Evolutionary conservation across 129 eudicot species (phyloP), one percentile per base, ranked within the genome.

Genomic region (carrot (Daucus carota)): DNA sequence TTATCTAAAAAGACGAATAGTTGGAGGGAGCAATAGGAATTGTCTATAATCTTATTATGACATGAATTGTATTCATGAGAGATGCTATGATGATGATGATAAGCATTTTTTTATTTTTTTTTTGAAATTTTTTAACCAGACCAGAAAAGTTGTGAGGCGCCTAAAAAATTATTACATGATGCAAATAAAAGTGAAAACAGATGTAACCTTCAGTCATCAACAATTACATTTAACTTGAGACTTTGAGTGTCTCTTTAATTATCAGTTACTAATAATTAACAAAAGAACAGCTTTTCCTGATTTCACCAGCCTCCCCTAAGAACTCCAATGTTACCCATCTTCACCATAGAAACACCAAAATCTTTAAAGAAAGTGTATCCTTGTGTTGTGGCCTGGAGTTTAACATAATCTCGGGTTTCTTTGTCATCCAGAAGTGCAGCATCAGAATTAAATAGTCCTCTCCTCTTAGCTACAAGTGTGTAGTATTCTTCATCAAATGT

Each of bases 271-370:
- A 8, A 78, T 60, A 44, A n/a, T 81, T 85, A 20, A 75, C 24
- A n/a, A 78, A 72, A 38, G 83, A 71, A 75, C 90, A 91, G 1
- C 10, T 41, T 54, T 73, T 89, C 73, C 96, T 84, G 45, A 92
- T 82, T 83, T 92, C 90, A 32, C 92, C 96, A 10, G 81, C 59
- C 1, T 54, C 69, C 3, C 91, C 88, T 84, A 32, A 89, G 85
- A 22, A 89, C 97, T 15, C 79, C 89, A 52, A 87, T 84, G 43
- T 84, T 62, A 4, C 97, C 96, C 97, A 92, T 89, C 36, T 89
- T 89, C 38, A 87, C 82, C 89, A 92, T 89, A 3, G 91, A 87
- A 0, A 8, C 83, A 3, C 59, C 73, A 50, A 92, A 92, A 80
- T 92, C 96, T 8, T 70, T 40, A 20, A 86, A 72, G 80, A 92